Evolutionary conservation across 768 basidiomycete species (phyloP).

Genomic region (Amanita muscaria): DNA sequence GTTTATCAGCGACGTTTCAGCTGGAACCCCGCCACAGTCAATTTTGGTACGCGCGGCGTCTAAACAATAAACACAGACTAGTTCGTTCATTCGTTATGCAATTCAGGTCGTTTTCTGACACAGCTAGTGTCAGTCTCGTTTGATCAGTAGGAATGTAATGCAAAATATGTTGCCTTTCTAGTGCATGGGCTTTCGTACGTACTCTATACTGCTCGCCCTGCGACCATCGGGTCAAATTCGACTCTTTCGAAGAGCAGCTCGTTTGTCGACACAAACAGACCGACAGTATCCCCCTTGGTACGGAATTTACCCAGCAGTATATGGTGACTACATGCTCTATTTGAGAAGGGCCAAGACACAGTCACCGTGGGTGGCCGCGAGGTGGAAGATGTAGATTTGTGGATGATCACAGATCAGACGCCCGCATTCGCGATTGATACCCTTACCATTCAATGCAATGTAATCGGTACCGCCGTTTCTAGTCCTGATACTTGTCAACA

Average conservation of each 20-base stretch:
- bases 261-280: constrained; percentile 35
- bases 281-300: constrained; percentile 41
- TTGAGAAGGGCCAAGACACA: constrained; percentile 39
- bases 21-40: constrained; percentile 46
- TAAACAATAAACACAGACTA: constrained; percentile 1
- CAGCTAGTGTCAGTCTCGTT: constrained; percentile 41
- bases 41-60: constrained; percentile 24
- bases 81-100: background rate
- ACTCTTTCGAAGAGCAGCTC: constrained; percentile 41
- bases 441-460: constrained; percentile 52
- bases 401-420: constrained; percentile 47
- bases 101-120: constrained; percentile 47
- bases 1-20: constrained; percentile 14
- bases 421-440: constrained; percentile 40
- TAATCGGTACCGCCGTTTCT: constrained; percentile 30
- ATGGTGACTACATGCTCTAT: constrained; percentile 37
- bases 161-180: too few species aligned
- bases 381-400: constrained; percentile 30
- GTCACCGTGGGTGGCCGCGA: constrained; percentile 39
- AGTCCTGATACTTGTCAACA: background rate
- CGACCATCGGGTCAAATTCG: constrained; percentile 35
- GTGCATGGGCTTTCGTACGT: constrained; percentile 17
- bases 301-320: constrained; percentile 48
- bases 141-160: constrained; percentile 30
- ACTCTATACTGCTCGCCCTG: constrained; percentile 40